phyloP scores from a whole-genome alignment of 257 asterid species.

The Haberlea rhodopensis region DNA sequence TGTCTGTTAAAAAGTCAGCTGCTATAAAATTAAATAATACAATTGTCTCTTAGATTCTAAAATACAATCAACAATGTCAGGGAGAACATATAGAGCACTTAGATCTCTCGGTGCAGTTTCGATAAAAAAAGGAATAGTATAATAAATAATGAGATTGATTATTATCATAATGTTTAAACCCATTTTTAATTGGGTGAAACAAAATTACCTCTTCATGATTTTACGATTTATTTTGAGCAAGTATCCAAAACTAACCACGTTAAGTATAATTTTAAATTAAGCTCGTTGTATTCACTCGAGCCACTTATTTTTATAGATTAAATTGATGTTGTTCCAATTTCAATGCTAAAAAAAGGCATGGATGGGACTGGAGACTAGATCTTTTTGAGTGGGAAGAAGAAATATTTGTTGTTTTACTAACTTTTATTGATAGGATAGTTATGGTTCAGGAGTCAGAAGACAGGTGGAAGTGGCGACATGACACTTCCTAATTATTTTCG shows the following conservation, averaged over 20 bases:
- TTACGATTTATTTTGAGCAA: background rate
- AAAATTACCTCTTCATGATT: background rate
- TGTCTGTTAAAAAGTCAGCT: background rate
- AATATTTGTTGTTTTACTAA: too few relatives aligned
- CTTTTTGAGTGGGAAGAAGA: too few relatives aligned
- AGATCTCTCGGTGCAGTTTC: too few relatives aligned
- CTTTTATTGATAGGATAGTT: too few relatives aligned
- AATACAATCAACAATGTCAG: background rate
- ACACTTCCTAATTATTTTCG: too few relatives aligned
- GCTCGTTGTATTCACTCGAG: background rate
- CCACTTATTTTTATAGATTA: background rate
- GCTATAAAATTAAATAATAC: background rate
- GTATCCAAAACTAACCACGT: background rate
- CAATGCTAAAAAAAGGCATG: background rate
- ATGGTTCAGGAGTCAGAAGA: too few relatives aligned
- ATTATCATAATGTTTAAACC: background rate
- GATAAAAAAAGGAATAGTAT: too few relatives aligned
- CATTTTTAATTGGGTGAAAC: background rate
- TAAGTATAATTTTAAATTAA: too few relatives aligned
- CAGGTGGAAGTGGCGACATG: too few relatives aligned
- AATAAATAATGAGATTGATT: too few relatives aligned
- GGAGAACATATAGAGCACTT: too few relatives aligned
- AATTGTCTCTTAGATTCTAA: constrained; percentile 5
- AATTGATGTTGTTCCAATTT: background rate
- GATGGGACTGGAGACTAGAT: too few relatives aligned